Conservation (phyloP, 2,329 filamentous ascomycete genomes). For the Acephala macrosclerotiorum region DNA sequence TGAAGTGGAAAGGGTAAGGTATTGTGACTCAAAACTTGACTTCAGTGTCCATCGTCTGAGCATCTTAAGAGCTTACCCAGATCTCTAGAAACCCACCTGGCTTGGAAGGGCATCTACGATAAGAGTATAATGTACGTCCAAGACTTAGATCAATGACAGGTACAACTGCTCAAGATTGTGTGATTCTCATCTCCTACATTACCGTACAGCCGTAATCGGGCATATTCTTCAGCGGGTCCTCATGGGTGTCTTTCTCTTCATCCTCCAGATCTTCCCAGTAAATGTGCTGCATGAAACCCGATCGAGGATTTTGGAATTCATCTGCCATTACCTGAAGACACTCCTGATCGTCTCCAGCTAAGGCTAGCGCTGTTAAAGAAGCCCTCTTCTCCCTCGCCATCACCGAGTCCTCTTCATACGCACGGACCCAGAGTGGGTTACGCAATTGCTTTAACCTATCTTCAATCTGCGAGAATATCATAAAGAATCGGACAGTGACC, state of each 20-base stretch:
- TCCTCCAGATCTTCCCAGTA: slow-evolving; percentile 45
- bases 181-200: neutral
- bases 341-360: slow-evolving; percentile 42
- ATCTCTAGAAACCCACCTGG: too few relatives aligned
- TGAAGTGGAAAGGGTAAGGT: too few relatives aligned
- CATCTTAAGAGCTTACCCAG: too few relatives aligned
- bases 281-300: slow-evolving; percentile 42
- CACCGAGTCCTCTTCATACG: slow-evolving; percentile 40
- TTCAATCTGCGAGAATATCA: slow-evolving; percentile 43
- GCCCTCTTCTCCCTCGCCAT: slow-evolving; percentile 38
- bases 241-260: neutral
- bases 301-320: slow-evolving; percentile 39
- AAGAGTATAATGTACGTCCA: too few relatives aligned
- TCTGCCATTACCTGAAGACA: slow-evolving; percentile 44
- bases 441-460: slow-evolving; percentile 34
- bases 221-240: neutral
- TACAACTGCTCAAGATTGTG: neutral
- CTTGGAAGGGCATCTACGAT: too few relatives aligned
- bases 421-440: slow-evolving; percentile 43
- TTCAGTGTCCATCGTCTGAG: too few relatives aligned
- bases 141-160: neutral
- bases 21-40: too few relatives aligned
- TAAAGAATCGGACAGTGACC: slow-evolving; percentile 37
- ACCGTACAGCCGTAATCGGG: neutral
- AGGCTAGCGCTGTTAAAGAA: slow-evolving; percentile 36